Conservation (phyloP, 306 rosid genomes). For the Fragaria nilgerrensis region DNA sequence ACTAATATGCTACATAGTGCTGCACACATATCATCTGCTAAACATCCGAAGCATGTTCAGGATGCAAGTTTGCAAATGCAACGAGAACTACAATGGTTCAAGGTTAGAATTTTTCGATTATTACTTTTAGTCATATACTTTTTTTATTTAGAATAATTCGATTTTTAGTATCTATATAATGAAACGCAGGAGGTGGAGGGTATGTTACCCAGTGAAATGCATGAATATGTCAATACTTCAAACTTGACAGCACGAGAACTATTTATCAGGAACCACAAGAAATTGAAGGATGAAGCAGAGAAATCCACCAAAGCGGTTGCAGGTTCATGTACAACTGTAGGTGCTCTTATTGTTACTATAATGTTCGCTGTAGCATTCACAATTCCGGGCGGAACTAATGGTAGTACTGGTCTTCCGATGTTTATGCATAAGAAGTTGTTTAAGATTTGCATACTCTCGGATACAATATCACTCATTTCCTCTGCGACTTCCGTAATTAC, state of each 20-base stretch:
- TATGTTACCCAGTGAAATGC: too few relatives aligned
- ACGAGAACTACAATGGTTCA: not conserved
- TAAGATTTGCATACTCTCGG: conserved; percentile 12
- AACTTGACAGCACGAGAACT: conserved; percentile 25
- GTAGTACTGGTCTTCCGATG: not conserved
- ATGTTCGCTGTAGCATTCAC: conserved; percentile 39
- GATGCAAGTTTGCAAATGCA: not conserved
- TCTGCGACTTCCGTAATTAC: conserved; percentile 21
- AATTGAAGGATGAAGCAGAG: conserved; percentile 26
- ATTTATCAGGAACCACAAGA: conserved; percentile 27
- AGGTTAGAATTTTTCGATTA: not conserved
- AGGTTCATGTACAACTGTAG: conserved; percentile 36
- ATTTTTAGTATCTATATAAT: not conserved
- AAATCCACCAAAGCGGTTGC: not conserved
- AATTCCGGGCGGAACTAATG: conserved; percentile 34
- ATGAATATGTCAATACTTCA: too few relatives aligned
- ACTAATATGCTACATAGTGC: not conserved
- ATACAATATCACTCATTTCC: conserved; percentile 14
- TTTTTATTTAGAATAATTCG: not conserved
- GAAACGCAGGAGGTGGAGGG: too few relatives aligned
- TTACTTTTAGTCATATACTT: not conserved
- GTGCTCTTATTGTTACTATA: conserved; percentile 37
- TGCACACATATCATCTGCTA: not conserved
- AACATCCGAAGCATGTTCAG: not conserved
- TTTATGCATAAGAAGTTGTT: not conserved